phyloP scores from a whole-genome alignment of 139 green algal species.

The Chlorella vulgaris region DNA sequence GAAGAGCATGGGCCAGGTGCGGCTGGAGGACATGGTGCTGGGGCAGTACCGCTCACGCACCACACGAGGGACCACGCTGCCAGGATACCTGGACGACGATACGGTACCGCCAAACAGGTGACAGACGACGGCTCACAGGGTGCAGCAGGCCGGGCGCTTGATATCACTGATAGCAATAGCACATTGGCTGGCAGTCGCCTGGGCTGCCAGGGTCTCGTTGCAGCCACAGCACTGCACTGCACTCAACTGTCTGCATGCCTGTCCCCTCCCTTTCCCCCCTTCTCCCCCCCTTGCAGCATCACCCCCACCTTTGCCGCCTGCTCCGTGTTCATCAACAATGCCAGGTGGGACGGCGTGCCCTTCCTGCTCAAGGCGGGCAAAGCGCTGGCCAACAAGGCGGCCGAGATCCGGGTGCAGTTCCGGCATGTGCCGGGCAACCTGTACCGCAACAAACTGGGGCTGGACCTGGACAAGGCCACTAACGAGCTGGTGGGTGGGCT shows the following conservation, averaged over 20 bases:
- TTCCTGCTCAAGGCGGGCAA: conserved; percentile 99
- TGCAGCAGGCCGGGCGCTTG: not conserved
- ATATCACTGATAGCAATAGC: not conserved
- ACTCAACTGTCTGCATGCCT: not conserved
- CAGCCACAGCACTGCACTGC: not conserved
- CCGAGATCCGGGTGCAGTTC: conserved; percentile 99
- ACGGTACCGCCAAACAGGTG: conserved; percentile 87
- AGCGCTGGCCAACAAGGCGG: conserved; percentile 83
- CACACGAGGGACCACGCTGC: conserved; percentile 48
- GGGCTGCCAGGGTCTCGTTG: too few species aligned
- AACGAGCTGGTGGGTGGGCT: conserved; percentile 89
- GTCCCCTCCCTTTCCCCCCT: not conserved
- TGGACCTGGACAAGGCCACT: conserved; percentile 79
- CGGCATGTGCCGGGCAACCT: conserved; percentile 94
- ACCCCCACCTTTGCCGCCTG: conserved; percentile 95
- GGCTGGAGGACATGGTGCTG: conserved; percentile 94
- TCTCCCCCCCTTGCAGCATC: conserved; percentile 50
- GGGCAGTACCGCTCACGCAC: conserved; percentile 87
- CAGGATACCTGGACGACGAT: conserved; percentile 94
- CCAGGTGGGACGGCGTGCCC: conserved; percentile 97
- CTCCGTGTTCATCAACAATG: conserved; percentile 96
- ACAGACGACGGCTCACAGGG: not conserved
- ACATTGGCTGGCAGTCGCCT: too few species aligned
- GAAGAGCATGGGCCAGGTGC: conserved; percentile 78
- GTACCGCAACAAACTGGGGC: conserved; percentile 79